Evolutionary conservation across 2,329 filamentous ascomycete species (phyloP), one percentile per base, ranked within the genome.

Genomic region (Penicillium psychrosexuale): DNA sequence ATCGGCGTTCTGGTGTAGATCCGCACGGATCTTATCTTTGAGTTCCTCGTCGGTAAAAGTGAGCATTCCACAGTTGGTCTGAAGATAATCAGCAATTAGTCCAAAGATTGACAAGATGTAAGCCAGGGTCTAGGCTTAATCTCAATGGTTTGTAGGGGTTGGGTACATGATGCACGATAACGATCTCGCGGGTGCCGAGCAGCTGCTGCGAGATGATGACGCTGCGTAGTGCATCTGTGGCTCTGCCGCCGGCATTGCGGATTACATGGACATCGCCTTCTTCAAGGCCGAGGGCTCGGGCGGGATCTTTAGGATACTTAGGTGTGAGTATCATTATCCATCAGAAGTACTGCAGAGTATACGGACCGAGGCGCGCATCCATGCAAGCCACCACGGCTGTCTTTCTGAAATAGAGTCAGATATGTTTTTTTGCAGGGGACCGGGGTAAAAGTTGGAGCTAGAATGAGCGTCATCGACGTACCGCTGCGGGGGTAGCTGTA

Each of bases 211-310:
- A 91, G 66, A 94, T 90, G 57, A 93, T 72, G 53, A 94, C 81
- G 19, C 84, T 89, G 47, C 90, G 85, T 8, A 92, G 78, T 0
- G 86, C 87, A 53, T 93, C 89, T 36, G 78, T 75, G 1, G 83
- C 86, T 15, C 81, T 84, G 1, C 78, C 88, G 3, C 87, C 87
- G 9, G 86, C 87, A 63, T 91, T 92, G 55, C 89, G 84, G 56
- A 91, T 87, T 31, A 91, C 83, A 71, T 94, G 89, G 0, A 89
- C 90, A 60, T 91, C 88, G 38, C 90, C 89, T 17, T 90, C 81
- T 19, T 80, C 75, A 54, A 92, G 86, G 8, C 86, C 87, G 51
- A 91, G 87, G 1, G 87, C 87, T 12, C 81, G 76, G 3, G 84
- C 80, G 0, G 89, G 84, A 64, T 93, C 80, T 70, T 79, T 78